phyloP scores from a whole-genome alignment of 306 rosid species.

The Herpetospermum pedunculosum region DNA sequence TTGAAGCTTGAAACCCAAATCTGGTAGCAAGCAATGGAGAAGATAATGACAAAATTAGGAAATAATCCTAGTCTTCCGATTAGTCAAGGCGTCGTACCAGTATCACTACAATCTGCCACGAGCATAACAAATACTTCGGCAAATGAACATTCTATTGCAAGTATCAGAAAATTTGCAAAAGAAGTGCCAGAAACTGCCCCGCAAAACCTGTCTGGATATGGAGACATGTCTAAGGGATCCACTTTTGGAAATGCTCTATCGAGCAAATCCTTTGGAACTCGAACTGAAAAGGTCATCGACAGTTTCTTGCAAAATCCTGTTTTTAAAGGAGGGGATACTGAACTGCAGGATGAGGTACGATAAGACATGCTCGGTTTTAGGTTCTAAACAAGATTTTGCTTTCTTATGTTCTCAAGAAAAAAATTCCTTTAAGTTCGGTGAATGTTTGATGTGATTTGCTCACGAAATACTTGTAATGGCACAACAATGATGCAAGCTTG shows the following conservation, averaged over 20 bases:
- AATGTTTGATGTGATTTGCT: neutral
- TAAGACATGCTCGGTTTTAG: neutral
- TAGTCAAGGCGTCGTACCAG: constrained; percentile 43
- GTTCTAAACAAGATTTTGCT: neutral
- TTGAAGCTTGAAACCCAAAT: constrained; percentile 14
- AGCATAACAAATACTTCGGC: constrained; percentile 20
- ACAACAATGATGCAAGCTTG: neutral
- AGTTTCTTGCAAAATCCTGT: constrained; percentile 66
- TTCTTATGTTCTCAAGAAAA: neutral
- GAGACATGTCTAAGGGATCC: constrained; percentile 25
- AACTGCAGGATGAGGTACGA: constrained; percentile 36
- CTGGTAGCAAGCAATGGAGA: constrained; percentile 52
- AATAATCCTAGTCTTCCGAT: constrained; percentile 32
- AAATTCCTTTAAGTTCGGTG: neutral
- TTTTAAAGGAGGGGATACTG: constrained; percentile 52
- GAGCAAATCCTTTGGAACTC: constrained; percentile 33
- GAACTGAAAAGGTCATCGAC: constrained; percentile 64
- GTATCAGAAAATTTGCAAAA: constrained; percentile 32
- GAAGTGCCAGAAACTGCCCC: constrained; percentile 28
- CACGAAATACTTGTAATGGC: neutral
- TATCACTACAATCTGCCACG: constrained; percentile 42
- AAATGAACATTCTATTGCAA: constrained; percentile 34
- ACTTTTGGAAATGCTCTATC: constrained; percentile 25
- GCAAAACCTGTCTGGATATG: constrained; percentile 34
- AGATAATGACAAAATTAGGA: constrained; percentile 66